phyloP scores from a whole-genome alignment of 192 early-diverging fungal genomes.

The Mortierella hygrophila region DNA sequence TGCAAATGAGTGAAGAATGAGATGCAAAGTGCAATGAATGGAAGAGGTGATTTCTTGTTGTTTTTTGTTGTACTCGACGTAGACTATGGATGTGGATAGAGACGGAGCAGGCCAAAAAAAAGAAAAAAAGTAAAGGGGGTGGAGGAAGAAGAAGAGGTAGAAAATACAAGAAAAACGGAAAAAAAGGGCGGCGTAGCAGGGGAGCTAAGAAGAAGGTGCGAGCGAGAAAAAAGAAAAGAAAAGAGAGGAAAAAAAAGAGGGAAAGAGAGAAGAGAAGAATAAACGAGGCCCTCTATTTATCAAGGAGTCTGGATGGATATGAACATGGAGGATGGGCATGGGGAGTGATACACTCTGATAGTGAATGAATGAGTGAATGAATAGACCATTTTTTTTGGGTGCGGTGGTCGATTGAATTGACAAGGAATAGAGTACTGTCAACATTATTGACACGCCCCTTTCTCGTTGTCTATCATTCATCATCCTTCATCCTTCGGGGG shows the following conservation, averaged over 20 bases:
- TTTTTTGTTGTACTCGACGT: slow-evolving; percentile 46
- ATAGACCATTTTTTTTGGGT: no score
- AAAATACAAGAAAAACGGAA: slow-evolving; percentile 7
- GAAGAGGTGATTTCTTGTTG: neutral
- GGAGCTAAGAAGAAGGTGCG: slow-evolving; percentile 5
- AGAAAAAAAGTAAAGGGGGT: neutral
- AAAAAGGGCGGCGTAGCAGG: slow-evolving; percentile 3
- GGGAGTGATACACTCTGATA: no score
- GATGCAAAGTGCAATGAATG: slow-evolving; percentile 13
- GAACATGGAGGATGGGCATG: neutral
- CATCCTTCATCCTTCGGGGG: neutral
- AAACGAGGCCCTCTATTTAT: neutral
- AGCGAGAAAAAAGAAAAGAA: slow-evolving; percentile 10
- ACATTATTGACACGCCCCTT: neutral
- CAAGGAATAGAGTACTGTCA: no score
- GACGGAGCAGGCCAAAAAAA: slow-evolving; percentile 39
- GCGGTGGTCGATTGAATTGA: neutral
- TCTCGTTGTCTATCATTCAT: neutral
- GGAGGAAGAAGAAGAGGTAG: neutral
- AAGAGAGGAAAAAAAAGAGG: neutral
- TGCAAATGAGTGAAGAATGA: slow-evolving; percentile 34
- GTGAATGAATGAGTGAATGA: no score
- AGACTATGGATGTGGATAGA: slow-evolving; percentile 4
- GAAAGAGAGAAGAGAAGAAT: neutral
- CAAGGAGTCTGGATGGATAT: neutral